These are phyloP conservation scores for Clonostachys sp. DNA, from an alignment of 2,329 filamentous ascomycete genomes.

Conservation along the genomic window DNA sequence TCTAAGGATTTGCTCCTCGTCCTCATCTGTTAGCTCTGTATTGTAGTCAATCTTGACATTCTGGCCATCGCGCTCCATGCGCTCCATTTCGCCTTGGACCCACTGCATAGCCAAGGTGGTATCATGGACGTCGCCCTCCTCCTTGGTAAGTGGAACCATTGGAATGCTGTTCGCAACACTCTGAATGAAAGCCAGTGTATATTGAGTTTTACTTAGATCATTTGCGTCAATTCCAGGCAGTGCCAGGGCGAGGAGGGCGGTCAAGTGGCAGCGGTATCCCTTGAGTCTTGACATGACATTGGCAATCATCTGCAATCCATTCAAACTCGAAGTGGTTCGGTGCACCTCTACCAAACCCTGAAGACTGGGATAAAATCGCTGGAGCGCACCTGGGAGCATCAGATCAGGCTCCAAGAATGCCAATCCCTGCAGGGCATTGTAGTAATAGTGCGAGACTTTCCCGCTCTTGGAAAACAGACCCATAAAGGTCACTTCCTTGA, in stretches of 20 bases:
- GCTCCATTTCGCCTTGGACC: conserved; percentile 91
- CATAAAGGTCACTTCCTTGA: conserved; percentile 96
- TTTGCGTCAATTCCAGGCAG: conserved; percentile 97
- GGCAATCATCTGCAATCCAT: conserved; percentile 86
- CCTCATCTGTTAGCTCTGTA: conserved; percentile 74
- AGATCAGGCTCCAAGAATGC: conserved; percentile 88
- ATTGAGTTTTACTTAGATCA: conserved; percentile 92
- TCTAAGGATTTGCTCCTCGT: conserved; percentile 81
- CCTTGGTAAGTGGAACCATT: conserved; percentile 66
- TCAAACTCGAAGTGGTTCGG: conserved; percentile 87
- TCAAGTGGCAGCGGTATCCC: conserved; percentile 95
- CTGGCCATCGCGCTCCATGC: conserved; percentile 84
- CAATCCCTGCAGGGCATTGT: conserved; percentile 83
- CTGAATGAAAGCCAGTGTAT: conserved; percentile 92
- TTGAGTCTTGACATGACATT: conserved; percentile 89
- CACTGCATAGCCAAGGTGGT: conserved; percentile 81
- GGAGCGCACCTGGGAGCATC: conserved; percentile 87
- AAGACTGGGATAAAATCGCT: conserved; percentile 94
- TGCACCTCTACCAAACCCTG: conserved; percentile 97
- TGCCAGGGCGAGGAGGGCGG: conserved; percentile 85
- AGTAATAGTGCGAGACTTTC: conserved; percentile 85
- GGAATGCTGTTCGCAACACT: conserved; percentile 95
- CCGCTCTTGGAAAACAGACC: conserved; percentile 95
- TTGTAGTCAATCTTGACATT: conserved; percentile 83
- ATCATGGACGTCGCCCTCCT: conserved; percentile 63